Percentiles rank a stretch among this genome's conserved stretches.
These are phyloP conservation scores for Cercophora sp. DNA, from an alignment of 495 filamentous ascomycete species.

Conservation along the genomic window DNA sequence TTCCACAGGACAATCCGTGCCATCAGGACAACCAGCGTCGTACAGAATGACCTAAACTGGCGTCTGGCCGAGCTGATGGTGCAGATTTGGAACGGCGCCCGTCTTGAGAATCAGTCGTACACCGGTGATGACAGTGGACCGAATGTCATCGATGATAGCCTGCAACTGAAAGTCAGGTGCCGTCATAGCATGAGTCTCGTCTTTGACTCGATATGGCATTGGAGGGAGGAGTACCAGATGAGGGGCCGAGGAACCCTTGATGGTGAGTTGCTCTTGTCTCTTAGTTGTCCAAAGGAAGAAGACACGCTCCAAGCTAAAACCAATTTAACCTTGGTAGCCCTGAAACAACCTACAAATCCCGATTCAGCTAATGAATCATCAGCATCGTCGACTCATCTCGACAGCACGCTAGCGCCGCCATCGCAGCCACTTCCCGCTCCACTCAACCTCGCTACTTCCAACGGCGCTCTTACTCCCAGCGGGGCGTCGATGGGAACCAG, in stretches of 20 bases:
- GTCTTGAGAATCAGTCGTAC: conserved; percentile 43
- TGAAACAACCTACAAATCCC: conserved; percentile 84
- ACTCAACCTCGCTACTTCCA: conserved; percentile 32
- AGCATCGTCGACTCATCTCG: conserved; percentile 59
- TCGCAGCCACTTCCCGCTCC: conserved; percentile 30
- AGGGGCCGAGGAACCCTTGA: conserved; percentile 74
- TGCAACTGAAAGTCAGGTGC: conserved; percentile 82
- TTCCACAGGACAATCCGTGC: conserved; percentile 74
- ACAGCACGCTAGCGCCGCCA: conserved; percentile 47
- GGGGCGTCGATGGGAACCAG: conserved; percentile 37
- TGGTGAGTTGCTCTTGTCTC: conserved; percentile 48
- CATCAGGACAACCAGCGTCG: conserved; percentile 73
- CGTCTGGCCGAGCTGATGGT: conserved; percentile 84
- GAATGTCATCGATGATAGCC: conserved; percentile 57
- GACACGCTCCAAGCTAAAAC: conserved; percentile 30
- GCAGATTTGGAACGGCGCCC: conserved; percentile 81
- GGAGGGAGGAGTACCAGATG: conserved; percentile 81
- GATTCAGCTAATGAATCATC: conserved; percentile 73
- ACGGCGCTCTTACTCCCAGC: conserved; percentile 45
- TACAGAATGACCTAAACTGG: conserved; percentile 79
- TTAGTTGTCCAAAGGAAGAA: conserved; percentile 1
- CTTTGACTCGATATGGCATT: conserved; percentile 89
- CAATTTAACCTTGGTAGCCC: conserved; percentile 51
- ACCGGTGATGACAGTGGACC: conserved; percentile 34
- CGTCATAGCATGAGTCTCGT: conserved; percentile 92